These are phyloP conservation scores for Fraxinus paxiana DNA, from an alignment of 305 asterid genomes.

Conservation along the genomic window DNA sequence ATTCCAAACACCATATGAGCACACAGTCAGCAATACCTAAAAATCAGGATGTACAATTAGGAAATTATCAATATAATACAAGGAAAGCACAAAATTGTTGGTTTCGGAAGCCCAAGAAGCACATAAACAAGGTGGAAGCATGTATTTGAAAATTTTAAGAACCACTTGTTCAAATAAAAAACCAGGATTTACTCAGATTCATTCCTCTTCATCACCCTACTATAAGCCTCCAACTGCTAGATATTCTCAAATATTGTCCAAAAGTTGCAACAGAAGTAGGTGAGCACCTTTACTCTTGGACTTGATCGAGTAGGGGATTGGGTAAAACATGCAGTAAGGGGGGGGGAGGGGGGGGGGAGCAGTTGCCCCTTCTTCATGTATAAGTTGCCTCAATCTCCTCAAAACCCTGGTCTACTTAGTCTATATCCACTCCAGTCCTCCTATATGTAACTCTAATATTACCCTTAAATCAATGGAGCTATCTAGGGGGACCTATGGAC, in stretches of 20 bases:
- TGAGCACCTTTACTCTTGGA: background rate
- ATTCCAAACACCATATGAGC: background rate
- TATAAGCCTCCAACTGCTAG: background rate
- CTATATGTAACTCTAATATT: background rate
- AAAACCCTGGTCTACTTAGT: background rate
- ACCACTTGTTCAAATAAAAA: background rate
- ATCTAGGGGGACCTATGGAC: background rate
- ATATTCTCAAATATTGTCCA: background rate
- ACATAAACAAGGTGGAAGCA: background rate
- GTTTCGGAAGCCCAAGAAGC: background rate
- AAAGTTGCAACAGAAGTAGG: background rate
- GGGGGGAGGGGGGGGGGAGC: background rate
- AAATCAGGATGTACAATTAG: background rate
- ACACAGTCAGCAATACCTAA: background rate
- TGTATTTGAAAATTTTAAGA: background rate
- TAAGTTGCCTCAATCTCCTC: background rate
- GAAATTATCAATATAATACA: background rate
- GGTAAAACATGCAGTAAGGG: background rate
- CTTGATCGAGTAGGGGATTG: background rate
- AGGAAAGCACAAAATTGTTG: background rate
- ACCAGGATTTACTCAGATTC: background rate
- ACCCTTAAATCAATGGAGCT: background rate
- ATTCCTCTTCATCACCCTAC: background rate
- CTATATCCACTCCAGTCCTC: background rate
- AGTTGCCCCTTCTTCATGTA: background rate